Evolutionary conservation across 2,329 filamentous ascomycete species (phyloP).

Genomic region (Phialophora expanda): DNA sequence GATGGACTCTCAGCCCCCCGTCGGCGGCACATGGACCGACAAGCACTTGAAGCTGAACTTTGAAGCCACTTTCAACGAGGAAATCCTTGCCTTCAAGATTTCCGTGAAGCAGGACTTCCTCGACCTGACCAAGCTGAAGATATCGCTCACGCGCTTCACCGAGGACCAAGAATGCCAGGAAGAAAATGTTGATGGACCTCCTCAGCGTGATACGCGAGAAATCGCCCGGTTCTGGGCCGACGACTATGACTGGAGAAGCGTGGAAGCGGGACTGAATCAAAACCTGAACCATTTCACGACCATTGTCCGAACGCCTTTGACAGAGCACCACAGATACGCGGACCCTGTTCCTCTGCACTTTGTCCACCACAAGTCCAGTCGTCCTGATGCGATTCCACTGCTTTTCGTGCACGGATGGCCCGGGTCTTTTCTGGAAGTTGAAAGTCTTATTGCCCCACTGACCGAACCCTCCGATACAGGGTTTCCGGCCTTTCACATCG

Average conservation of each 20-base stretch:
- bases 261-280: conserved; percentile 22
- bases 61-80: conserved; percentile 21
- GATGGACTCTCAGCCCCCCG: no score
- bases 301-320: background rate
- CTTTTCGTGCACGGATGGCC: conserved; percentile 48
- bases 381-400: conserved; percentile 44
- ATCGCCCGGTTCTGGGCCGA: conserved; percentile 21
- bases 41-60: conserved; percentile 16
- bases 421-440: conserved; percentile 45
- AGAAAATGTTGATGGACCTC: conserved; percentile 22
- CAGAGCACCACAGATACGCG: background rate
- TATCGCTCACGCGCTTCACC: conserved; percentile 24
- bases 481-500: conserved; percentile 41
- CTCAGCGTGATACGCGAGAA: conserved; percentile 7
- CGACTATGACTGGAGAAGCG: conserved; percentile 25
- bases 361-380: conserved; percentile 33
- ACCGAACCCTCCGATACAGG: conserved; percentile 32
- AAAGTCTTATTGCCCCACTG: conserved; percentile 41
- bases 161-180: conserved; percentile 16
- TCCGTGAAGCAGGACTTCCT: conserved; percentile 23
- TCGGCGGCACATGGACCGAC: no score
- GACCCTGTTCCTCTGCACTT: conserved; percentile 37
- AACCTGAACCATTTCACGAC: conserved; percentile 24
- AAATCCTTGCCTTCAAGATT: conserved; percentile 23
- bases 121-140: conserved; percentile 20